A percentile compares a stretch with the other conserved stretches of the same genome.
These are phyloP conservation scores for Tetrahymena borealis DNA, from an alignment of 73 alveolate genomes.

Conservation along the genomic window DNA sequence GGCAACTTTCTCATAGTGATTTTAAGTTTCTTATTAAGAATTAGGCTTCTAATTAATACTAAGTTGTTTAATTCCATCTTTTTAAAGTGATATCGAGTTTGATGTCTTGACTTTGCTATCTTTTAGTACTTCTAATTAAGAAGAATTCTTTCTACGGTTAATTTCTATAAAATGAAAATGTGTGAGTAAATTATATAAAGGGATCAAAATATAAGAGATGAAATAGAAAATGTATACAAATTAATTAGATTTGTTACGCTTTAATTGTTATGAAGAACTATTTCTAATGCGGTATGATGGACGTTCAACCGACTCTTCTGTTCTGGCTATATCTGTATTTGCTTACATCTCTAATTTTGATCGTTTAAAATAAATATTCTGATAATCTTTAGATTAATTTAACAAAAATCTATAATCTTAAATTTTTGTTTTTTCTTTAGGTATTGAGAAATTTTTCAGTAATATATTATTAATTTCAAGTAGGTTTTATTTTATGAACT, in stretches of 20 bases:
- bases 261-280: background rate
- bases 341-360: background rate
- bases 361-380: too few relatives aligned
- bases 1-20: background rate
- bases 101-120: background rate
- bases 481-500: too few relatives aligned
- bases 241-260: too few relatives aligned
- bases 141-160: background rate
- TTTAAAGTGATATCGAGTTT: background rate
- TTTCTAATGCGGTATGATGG: background rate
- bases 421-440: too few relatives aligned
- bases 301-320: background rate
- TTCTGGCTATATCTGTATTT: background rate
- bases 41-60: background rate
- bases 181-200: background rate
- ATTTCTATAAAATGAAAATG: too few relatives aligned
- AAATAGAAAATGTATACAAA: background rate
- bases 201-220: background rate
- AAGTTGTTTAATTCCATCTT: background rate
- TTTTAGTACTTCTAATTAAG: background rate
- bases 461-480: too few relatives aligned
- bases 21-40: background rate
- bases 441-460: too few relatives aligned
- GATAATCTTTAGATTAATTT: too few relatives aligned
- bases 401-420: too few relatives aligned